Evolutionary conservation across 768 basidiomycete genomes (phyloP).

Genomic region (Sporobolomyces pararoseus): DNA sequence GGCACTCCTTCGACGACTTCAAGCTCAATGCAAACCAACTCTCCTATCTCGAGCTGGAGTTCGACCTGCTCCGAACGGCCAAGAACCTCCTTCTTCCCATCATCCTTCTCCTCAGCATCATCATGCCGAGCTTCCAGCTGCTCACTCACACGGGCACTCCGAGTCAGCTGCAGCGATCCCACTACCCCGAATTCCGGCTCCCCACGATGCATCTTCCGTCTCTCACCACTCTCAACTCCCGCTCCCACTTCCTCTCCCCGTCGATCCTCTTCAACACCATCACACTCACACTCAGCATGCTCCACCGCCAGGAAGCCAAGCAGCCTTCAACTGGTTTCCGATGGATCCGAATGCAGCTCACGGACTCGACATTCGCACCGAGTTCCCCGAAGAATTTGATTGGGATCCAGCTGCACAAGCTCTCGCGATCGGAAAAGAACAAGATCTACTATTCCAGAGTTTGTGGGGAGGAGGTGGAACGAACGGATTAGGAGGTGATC

Average conservation of each 20-base stretch:
- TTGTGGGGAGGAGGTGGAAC: conserved; percentile 31
- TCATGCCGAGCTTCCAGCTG: no score
- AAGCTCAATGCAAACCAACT: conserved; percentile 38
- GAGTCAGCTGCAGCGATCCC: no score
- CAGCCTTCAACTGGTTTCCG: conserved; percentile 18
- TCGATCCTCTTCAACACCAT: neutral
- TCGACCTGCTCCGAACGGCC: neutral
- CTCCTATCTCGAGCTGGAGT: conserved; percentile 35
- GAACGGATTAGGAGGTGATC: conserved; percentile 9
- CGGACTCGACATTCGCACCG: conserved; percentile 12
- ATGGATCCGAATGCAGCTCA: conserved; percentile 1
- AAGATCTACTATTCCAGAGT: conserved; percentile 39
- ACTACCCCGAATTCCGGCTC: no score
- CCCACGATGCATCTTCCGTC: neutral
- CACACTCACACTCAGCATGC: neutral
- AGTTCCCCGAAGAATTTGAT: conserved; percentile 26
- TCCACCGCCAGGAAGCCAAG: no score
- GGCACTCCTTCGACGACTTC: conserved; percentile 30
- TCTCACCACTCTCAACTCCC: neutral
- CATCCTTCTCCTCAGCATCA: neutral
- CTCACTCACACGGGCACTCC: no score
- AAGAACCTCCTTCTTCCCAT: neutral
- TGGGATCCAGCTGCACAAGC: conserved; percentile 27
- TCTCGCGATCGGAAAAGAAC: conserved; percentile 32
- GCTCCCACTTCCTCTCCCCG: conserved; percentile 1